Evolutionary conservation across 257 asterid genomes (phyloP), one percentile per base, ranked within the genome.

Genomic region (Ligustrum vulgare): DNA sequence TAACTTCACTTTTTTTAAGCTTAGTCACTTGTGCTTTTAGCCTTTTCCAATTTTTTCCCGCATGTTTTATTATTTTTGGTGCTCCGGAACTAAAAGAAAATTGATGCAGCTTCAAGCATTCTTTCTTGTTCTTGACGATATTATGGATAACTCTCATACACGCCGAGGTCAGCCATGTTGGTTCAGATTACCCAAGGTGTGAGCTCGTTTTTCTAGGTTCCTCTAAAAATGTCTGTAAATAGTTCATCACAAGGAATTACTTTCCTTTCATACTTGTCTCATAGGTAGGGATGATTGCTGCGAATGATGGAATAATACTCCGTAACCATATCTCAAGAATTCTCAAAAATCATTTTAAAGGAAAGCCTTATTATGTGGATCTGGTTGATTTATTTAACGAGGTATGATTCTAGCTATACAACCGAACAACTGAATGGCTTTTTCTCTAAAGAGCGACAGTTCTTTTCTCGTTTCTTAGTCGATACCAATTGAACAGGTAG

Each of bases 161-260:
- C 84, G 98, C 39, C 97, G 98, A 67, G 93, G 98, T 84, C 97
- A 92, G 60, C 97, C 94, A 67, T 94, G 98, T 81, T 94, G 98
- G 98, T 94, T 70, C 76, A 88, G 84, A 82, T 78, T 88, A 76
- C 88, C 93, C 23, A 80, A 90, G 98, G 98, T 93, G 78, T 36
- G 87, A 39, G 69, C 51, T 60, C 6, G 63, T 73, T 80, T 36
- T 81, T 43, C 51, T 43, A 43, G 51, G 6, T 43, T 43, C 1
- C n/a, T 12, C 13, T 13, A 12, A 43, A 13, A 43, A 43, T 43
- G n/a, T 43, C 18, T 43, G 51, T 43, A 13, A 13, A 43, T 13
- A 12, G 23, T 51, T 51, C n/a, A 51, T 51, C 22, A 51, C 23
- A 2, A 51, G 25, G 62, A 51, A 51, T 51, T 18, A 51, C 62